Base-by-base conservation (phyloP, 371 early-diverging fungal species). In the Blyttiomyces sp. region DNA sequence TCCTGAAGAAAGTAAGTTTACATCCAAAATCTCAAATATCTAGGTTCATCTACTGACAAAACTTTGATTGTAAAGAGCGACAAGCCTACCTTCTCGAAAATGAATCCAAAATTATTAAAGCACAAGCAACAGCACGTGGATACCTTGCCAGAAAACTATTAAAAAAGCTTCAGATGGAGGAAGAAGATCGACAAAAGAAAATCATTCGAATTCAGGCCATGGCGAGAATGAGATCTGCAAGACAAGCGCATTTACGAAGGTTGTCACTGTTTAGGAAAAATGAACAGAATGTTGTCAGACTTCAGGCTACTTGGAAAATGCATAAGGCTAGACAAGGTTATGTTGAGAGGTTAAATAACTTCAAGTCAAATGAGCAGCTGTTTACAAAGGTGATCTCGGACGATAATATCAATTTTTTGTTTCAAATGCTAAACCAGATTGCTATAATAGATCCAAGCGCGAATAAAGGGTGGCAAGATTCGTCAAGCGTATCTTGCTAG, bases 251-350 rank as follows among this genome's bases (percentile, higher is more conserved):
- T 53, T 66, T 75, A 11, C 74, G 76, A 16, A 72, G 72, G 9
- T 70, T 77, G 32, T 71, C 80, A 3, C 77, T 86, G 39, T 87
- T 83, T 61, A 64, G 75, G 39, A 65, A 71, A 30, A 85, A 93
- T 53, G 73, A 87, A 19, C 80, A 86, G 21, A 83, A 84, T 21
- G 80, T 92, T 53, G 74, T 91, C 53, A 83, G 85, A 68, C 79
- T 92, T 49, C 95, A 96, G 67, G 84, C 85, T 53, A 73, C 86
- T 57, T 85, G 87, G 69, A 82, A 84, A 39, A 86, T 87, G 43
- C 86, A 88, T 61, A 75, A 85, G 26, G 82, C 84, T 0, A 82
- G 83, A 33, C 80, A 84, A 48, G 90, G 88, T 0, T 91, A 95
- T 59, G 80, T 85, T 79, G 75, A 66, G 74, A 75, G 67, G 66